Evolutionary conservation across 164 flowering plant genomes (phyloP).

Genomic region (Vitis cinerea): DNA sequence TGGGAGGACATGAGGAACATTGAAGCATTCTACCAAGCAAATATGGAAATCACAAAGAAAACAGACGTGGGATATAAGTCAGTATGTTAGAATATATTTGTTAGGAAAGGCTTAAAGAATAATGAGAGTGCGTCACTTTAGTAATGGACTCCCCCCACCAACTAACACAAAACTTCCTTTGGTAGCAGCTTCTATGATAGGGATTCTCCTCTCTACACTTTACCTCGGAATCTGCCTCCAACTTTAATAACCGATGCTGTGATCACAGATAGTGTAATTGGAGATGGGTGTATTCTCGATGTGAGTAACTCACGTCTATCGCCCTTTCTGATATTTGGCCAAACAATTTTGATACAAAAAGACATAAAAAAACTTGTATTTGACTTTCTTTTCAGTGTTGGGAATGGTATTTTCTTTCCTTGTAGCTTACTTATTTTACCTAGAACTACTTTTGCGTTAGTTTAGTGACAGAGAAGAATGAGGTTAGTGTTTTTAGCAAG

Average conservation of each 20-base stretch:
- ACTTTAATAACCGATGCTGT: conserved; percentile 44
- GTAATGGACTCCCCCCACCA: neutral
- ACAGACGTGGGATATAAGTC: conserved; percentile 46
- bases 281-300: conserved; percentile 79
- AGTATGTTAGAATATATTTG: conserved; percentile 24
- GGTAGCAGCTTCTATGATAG: conserved; percentile 60
- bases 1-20: conserved; percentile 83
- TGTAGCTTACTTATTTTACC: too few species aligned
- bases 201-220: conserved; percentile 56
- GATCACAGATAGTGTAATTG: conserved; percentile 62
- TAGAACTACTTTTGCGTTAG: neutral
- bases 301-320: conserved; percentile 31
- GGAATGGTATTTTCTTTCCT: too few species aligned
- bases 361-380: neutral
- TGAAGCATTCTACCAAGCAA: conserved; percentile 69
- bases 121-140: neutral
- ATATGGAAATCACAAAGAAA: conserved; percentile 61
- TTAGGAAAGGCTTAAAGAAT: conserved; percentile 7
- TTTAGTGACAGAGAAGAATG: too few species aligned
- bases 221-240: conserved; percentile 78
- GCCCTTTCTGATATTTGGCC: too few species aligned
- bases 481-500: too few species aligned
- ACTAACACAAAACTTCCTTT: conserved; percentile 26
- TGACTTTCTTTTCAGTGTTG: neutral
- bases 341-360: too few species aligned